These are phyloP conservation scores for Achaetomiella virescens DNA, from an alignment of 495 filamentous ascomycete species.

Conservation along the genomic window DNA sequence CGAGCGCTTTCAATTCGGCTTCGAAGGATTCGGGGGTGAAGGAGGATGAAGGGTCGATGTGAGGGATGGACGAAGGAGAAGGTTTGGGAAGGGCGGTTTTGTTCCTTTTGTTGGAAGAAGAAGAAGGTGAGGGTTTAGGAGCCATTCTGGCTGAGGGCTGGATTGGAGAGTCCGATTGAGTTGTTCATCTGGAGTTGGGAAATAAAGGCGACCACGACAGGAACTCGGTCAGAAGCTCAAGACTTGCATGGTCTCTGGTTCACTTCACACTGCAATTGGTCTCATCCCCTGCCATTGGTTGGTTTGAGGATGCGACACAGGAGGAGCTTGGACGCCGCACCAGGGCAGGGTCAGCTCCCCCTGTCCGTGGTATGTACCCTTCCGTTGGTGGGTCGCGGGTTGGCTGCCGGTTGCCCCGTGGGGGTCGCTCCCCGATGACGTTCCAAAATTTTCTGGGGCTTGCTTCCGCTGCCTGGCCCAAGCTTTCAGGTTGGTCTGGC, in stretches of 20 bases:
- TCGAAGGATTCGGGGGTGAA: constrained; percentile 46
- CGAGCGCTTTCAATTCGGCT: constrained; percentile 43
- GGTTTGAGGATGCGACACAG: constrained; percentile 12
- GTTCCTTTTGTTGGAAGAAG: background rate
- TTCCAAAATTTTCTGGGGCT: background rate
- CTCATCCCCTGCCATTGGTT: constrained; percentile 15
- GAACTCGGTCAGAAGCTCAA: background rate
- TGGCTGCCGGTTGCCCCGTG: constrained; percentile 2
- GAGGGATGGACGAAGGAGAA: background rate
- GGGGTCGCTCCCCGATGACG: constrained; percentile 10
- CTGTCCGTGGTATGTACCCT: constrained; percentile 1
- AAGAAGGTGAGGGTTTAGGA: constrained; percentile 8
- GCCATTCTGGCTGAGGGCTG: constrained; percentile 7
- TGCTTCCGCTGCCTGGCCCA: background rate
- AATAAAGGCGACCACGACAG: background rate
- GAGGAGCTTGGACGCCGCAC: constrained; percentile 11
- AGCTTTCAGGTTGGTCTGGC: no score
- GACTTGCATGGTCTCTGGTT: background rate
- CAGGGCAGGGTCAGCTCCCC: background rate
- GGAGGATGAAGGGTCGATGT: constrained; percentile 21
- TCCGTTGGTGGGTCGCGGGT: background rate
- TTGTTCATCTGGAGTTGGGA: constrained; percentile 3
- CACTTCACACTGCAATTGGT: constrained; percentile 14
- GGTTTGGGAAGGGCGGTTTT: background rate
- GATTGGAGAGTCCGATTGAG: background rate